Conservation (phyloP, 2,329 filamentous ascomycete genomes). For the Periconia digitata region DNA sequence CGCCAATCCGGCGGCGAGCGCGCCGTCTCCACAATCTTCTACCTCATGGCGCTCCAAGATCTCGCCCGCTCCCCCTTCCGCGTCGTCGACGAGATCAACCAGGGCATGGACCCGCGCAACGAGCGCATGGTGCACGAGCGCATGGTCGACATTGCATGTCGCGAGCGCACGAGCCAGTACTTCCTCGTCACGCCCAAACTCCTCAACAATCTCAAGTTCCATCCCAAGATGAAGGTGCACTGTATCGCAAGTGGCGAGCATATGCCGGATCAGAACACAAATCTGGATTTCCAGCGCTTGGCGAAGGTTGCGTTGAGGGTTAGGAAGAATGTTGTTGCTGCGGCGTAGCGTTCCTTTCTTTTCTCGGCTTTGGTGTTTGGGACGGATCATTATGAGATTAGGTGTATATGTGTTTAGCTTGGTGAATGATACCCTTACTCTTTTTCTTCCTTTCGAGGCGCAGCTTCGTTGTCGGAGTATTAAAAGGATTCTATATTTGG, state of each 20-base stretch:
- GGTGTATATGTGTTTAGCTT: background rate
- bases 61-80: slow-evolving; percentile 94
- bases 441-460: no score
- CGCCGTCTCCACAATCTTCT: slow-evolving; percentile 96
- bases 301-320: slow-evolving; percentile 35
- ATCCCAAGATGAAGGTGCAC: slow-evolving; percentile 86
- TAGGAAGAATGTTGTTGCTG: slow-evolving; percentile 22
- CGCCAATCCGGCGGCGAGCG: slow-evolving; percentile 96
- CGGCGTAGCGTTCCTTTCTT: slow-evolving; percentile 13
- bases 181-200: slow-evolving; percentile 98
- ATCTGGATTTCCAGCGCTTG: slow-evolving; percentile 49
- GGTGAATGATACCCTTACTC: no score
- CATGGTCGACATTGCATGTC: slow-evolving; percentile 96
- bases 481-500: no score
- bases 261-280: slow-evolving; percentile 46
- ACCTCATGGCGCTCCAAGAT: slow-evolving; percentile 95
- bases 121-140: slow-evolving; percentile 97
- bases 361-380: background rate
- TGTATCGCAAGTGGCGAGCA: slow-evolving; percentile 88
- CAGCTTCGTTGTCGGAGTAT: no score
- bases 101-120: slow-evolving; percentile 98
- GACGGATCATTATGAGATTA: background rate
- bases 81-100: slow-evolving; percentile 98
- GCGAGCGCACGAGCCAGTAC: slow-evolving; percentile 74
- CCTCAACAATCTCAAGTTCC: slow-evolving; percentile 80